These are phyloP conservation scores for Haberlea rhodopensis DNA, from an alignment of 257 asterid genomes.

Conservation along the genomic window DNA sequence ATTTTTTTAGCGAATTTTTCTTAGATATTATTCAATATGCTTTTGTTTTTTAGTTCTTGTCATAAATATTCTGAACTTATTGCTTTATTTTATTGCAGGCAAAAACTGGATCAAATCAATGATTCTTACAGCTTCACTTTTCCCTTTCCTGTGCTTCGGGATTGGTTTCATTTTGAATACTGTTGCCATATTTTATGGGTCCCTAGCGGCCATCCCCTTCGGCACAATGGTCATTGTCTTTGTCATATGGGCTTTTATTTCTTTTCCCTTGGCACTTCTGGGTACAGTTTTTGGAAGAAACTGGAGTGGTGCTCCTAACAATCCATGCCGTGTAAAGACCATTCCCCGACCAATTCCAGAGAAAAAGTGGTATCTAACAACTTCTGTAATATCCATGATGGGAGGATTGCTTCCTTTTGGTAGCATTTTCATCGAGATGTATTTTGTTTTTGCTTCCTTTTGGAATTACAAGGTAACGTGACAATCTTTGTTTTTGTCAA, in stretches of 20 bases:
- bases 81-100: slow-evolving; percentile 32
- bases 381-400: slow-evolving; percentile 60
- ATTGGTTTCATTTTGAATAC: slow-evolving; percentile 62
- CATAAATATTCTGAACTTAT: background rate
- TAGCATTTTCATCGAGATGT: slow-evolving; percentile 71
- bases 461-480: slow-evolving; percentile 71
- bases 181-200: slow-evolving; percentile 61
- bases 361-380: slow-evolving; percentile 61
- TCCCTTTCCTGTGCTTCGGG: slow-evolving; percentile 67
- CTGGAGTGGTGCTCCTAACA: slow-evolving; percentile 69
- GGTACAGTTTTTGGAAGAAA: slow-evolving; percentile 26
- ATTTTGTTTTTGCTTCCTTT: slow-evolving; percentile 67
- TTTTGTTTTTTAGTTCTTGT: background rate
- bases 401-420: slow-evolving; percentile 73
- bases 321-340: slow-evolving; percentile 72
- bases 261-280: slow-evolving; percentile 34
- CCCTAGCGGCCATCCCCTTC: slow-evolving; percentile 68
- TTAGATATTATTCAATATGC: background rate
- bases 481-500: too few species aligned
- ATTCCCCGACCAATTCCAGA: slow-evolving; percentile 65
- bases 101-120: slow-evolving; percentile 61
- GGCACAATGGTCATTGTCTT: slow-evolving; percentile 25
- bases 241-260: slow-evolving; percentile 33
- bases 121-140: slow-evolving; percentile 62
- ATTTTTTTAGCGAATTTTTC: background rate